Conservation (phyloP, 768 basidiomycete species). For the Trametes coccinea region DNA sequence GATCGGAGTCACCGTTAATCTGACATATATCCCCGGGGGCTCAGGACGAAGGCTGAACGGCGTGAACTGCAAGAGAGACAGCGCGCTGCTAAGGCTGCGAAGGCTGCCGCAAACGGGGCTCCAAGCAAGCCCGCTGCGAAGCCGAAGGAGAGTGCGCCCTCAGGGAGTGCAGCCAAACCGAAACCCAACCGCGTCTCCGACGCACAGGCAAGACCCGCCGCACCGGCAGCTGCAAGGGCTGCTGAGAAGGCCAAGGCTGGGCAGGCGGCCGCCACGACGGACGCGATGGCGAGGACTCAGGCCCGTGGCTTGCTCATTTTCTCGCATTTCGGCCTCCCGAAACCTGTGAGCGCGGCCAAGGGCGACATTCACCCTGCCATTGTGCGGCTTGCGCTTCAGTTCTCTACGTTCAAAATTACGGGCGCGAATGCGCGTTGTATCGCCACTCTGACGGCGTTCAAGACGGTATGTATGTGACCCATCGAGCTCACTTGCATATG, state of each 20-base stretch:
- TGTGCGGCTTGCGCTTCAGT: conserved; percentile 82
- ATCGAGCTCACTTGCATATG: not conserved
- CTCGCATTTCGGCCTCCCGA: conserved; percentile 81
- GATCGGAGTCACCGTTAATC: not conserved
- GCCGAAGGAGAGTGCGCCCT: conserved; percentile 19
- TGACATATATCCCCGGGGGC: not conserved
- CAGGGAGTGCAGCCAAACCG: conserved; percentile 23
- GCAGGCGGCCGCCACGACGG: conserved; percentile 23
- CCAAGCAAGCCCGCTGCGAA: conserved; percentile 28
- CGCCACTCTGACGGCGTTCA: conserved; percentile 87
- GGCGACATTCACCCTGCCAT: conserved; percentile 92
- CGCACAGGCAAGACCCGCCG: conserved; percentile 8
- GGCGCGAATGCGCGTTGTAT: conserved; percentile 97
- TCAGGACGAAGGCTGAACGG: conserved; percentile 71
- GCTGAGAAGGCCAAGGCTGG: conserved; percentile 24
- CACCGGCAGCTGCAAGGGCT: conserved; percentile 14
- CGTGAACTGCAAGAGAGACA: conserved; percentile 79
- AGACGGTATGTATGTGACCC: conserved; percentile 60
- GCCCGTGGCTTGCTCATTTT: conserved; percentile 79
- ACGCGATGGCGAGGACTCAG: conserved; percentile 37
- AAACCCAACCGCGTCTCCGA: conserved; percentile 25
- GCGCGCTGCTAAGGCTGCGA: conserved; percentile 69
- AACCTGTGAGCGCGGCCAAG: conserved; percentile 54
- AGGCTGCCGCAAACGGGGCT: conserved; percentile 29
- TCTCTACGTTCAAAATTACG: conserved; percentile 88